Evolutionary conservation across 2,329 filamentous ascomycete genomes (phyloP).

Genomic region (Cladorrhinum sp.): DNA sequence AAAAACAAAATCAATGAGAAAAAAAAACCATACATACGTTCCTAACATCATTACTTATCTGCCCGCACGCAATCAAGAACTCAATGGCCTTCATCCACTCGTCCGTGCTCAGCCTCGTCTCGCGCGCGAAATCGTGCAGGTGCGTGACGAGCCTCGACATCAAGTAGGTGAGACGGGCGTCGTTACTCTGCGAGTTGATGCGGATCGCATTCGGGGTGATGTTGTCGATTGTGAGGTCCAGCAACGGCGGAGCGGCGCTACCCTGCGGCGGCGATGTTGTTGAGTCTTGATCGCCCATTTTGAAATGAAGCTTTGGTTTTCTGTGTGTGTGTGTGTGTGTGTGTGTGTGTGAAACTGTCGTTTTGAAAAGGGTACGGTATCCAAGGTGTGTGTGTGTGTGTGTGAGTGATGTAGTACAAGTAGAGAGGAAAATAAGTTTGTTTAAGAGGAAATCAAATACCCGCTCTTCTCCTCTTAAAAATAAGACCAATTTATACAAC

Average conservation of each 20-base stretch:
- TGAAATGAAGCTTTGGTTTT: neutral
- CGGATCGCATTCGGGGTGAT: constrained; percentile 73
- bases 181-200: constrained; percentile 68
- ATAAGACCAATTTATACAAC: too few species aligned
- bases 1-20: neutral
- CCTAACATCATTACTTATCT: constrained; percentile 71
- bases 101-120: constrained; percentile 69
- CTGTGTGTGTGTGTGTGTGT: neutral
- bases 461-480: too few species aligned
- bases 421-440: too few species aligned
- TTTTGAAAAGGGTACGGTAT: too few species aligned
- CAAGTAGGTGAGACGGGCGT: constrained; percentile 67
- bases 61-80: constrained; percentile 69
- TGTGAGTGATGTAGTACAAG: too few species aligned
- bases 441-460: too few species aligned
- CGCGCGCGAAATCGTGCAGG: constrained; percentile 77
- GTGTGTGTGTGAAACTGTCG: too few species aligned
- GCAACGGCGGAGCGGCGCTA: constrained; percentile 26
- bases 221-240: constrained; percentile 72
- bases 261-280: neutral
- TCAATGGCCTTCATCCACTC: constrained; percentile 76
- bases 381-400: too few species aligned
- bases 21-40: constrained; percentile 49
- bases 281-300: neutral
- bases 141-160: constrained; percentile 72